Base-by-base conservation (phyloP, 2,329 filamentous ascomycete genomes). In the Penicillium sp. region DNA sequence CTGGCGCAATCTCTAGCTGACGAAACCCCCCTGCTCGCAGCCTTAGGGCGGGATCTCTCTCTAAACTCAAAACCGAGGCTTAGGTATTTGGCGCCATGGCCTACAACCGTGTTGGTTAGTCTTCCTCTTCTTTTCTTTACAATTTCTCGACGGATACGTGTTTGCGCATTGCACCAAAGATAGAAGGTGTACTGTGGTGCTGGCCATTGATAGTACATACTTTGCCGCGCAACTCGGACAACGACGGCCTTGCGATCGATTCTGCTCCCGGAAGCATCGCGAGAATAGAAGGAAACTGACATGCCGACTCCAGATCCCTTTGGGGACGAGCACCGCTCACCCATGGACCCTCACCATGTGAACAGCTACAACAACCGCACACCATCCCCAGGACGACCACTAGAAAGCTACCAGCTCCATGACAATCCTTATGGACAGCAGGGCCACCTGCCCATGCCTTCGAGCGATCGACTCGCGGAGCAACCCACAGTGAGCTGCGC, bases 331-430 rank as follows among this genome's bases (percentile, higher is more conserved):
- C 70, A 72, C 65, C 76, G 72, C 58, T 74, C 77, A 53, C 76
- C 79, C 47, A 70, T 88, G 83, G 81, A 86, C 69, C 83, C 84
- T 59, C 84, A 83, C 68, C 83, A 85, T 76, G 76, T 72, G 17
- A 69, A 57, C 22, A 54, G 55, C 50, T 69, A 67, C 33, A 63
- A 73, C 74, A 82, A 75, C 65, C 87, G 89, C 68, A 87, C 91
- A 60, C 91, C 91, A 57, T 95, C 92, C 51, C 91, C 92, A 37
- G 89, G 88, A 53, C 89, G 91, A 68, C 91, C 90, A 30, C 80
- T 90, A 62, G 86, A 89, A 70, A 87, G 89, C 67, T 96, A 97
- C 76, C 91, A 96, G 75, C 85, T 96, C 51, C 89, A 95, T 49
- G 91, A 96, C 76, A 86, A 88, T 67, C 88, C 89, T 9, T 93